Percentiles rank a stretch among this genome's conserved stretches.
Conservation (phyloP, 495 filamentous ascomycete species). For the Paragyromitra xinjiangensis region DNA sequence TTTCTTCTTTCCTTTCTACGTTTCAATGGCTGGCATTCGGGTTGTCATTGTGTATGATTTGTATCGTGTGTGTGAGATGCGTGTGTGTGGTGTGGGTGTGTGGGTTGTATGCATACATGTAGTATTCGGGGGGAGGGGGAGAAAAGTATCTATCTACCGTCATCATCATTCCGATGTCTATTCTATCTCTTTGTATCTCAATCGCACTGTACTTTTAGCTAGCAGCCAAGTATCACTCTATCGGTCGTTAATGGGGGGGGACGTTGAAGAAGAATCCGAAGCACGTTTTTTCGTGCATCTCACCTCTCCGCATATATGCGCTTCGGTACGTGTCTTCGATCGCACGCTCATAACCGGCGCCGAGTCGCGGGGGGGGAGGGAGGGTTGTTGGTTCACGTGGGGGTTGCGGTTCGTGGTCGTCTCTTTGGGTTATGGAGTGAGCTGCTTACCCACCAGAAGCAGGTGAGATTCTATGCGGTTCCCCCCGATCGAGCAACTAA, state of each 20-base stretch:
- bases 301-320: slow-evolving; percentile 38
- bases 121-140: slow-evolving; percentile 11
- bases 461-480: slow-evolving; percentile 51
- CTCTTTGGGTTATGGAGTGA: slow-evolving; percentile 4
- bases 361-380: slow-evolving; percentile 6
- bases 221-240: slow-evolving; percentile 36
- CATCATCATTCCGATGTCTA: slow-evolving; percentile 38
- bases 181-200: slow-evolving; percentile 38
- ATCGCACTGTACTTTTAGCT: slow-evolving; percentile 42
- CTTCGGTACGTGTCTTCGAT: slow-evolving; percentile 49
- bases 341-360: slow-evolving; percentile 36
- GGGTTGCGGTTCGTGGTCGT: slow-evolving; percentile 15
- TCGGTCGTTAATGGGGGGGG: slow-evolving; percentile 19
- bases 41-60: slow-evolving; percentile 42
- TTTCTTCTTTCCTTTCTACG: slow-evolving; percentile 20
- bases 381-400: slow-evolving; percentile 1
- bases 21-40: slow-evolving; percentile 34
- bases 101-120: background rate
- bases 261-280: slow-evolving; percentile 28
- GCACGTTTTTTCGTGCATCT: slow-evolving; percentile 50
- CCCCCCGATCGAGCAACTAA: slow-evolving; percentile 45
- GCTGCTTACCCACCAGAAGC: slow-evolving; percentile 40
- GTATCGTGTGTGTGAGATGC: slow-evolving; percentile 10
- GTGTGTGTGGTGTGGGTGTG: slow-evolving; percentile 8
- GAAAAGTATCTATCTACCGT: slow-evolving; percentile 11